A percentile compares a stretch with the other conserved stretches of the same genome.
Conservation (phyloP, 305 asterid genomes). For the Solanum hybrid region DNA sequence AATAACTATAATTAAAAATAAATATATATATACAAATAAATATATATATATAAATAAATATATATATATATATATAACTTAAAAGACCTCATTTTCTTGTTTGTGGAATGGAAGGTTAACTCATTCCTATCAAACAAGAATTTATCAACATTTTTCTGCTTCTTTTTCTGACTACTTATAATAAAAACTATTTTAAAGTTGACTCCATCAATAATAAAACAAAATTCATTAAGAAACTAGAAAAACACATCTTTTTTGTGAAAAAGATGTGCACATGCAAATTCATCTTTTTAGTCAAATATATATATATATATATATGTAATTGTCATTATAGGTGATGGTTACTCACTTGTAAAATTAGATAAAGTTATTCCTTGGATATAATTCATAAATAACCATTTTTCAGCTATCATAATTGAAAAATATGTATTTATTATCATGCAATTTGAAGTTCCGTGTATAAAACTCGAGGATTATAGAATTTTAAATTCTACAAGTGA, state of each 20-base stretch:
- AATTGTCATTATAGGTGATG: neutral
- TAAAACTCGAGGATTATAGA: neutral
- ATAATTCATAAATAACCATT: neutral
- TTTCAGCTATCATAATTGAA: neutral
- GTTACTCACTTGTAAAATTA: neutral
- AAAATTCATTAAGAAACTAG: neutral
- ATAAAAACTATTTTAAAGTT: neutral
- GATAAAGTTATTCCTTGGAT: neutral
- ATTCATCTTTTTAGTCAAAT: neutral
- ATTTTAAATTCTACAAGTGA: neutral
- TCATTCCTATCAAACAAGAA: slow-evolving; percentile 5
- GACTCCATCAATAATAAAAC: neutral
- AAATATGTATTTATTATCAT: neutral
- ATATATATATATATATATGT: neutral
- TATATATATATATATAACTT: neutral
- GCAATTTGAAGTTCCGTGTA: neutral
- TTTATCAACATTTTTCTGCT: slow-evolving; percentile 5
- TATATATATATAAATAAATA: too few species aligned
- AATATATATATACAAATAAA: too few species aligned
- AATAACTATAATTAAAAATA: neutral
- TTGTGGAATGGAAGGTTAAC: neutral
- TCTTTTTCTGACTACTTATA: slow-evolving; percentile 20
- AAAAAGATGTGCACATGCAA: neutral
- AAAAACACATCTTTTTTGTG: neutral
- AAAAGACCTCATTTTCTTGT: neutral